phyloP scores from a whole-genome alignment of 1,139 yeast genomes.

The Suhomyces coccinellae region DNA sequence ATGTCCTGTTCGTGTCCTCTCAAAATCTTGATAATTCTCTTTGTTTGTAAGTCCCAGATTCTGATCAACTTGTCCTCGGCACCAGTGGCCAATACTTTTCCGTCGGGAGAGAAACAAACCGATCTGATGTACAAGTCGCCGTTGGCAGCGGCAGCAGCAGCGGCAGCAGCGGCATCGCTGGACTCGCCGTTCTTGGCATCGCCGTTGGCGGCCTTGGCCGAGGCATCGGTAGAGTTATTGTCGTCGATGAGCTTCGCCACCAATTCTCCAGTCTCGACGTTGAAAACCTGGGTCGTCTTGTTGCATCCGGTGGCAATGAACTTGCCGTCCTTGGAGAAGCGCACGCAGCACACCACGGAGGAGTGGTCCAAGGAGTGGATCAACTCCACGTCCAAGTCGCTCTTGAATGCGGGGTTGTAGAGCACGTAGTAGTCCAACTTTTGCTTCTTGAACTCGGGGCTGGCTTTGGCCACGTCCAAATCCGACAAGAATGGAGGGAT shows the following conservation, averaged over 20 bases:
- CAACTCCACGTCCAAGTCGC: conserved; percentile 76
- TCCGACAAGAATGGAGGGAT: conserved; percentile 82
- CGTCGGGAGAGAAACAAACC: conserved; percentile 96
- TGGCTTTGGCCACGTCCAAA: conserved; percentile 75
- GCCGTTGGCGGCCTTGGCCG: conserved; percentile 23
- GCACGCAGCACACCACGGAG: conserved; percentile 94
- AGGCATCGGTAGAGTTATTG: conserved; percentile 45
- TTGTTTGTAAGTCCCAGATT: conserved; percentile 91
- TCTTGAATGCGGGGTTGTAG: conserved; percentile 80
- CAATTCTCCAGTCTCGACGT: conserved; percentile 88
- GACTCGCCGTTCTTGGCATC: conserved; percentile 20
- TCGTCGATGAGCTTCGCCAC: conserved; percentile 86
- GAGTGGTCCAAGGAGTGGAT: conserved; percentile 90
- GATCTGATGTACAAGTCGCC: conserved; percentile 92
- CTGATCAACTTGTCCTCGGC: conserved; percentile 97
- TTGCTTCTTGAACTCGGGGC: conserved; percentile 78
- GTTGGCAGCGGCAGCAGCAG: conserved; percentile 41
- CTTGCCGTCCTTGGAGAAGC: conserved; percentile 90
- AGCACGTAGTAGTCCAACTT: conserved; percentile 86
- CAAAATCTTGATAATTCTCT: conserved; percentile 83
- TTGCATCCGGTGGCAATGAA: conserved; percentile 96
- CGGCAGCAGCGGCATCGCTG: conserved; percentile 23
- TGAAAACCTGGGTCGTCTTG: conserved; percentile 91
- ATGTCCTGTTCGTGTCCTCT: conserved; percentile 98
- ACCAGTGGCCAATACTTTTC: conserved; percentile 93